phyloP scores from a whole-genome alignment of 208 protist species.

The Herpetomonas tarakana region DNA sequence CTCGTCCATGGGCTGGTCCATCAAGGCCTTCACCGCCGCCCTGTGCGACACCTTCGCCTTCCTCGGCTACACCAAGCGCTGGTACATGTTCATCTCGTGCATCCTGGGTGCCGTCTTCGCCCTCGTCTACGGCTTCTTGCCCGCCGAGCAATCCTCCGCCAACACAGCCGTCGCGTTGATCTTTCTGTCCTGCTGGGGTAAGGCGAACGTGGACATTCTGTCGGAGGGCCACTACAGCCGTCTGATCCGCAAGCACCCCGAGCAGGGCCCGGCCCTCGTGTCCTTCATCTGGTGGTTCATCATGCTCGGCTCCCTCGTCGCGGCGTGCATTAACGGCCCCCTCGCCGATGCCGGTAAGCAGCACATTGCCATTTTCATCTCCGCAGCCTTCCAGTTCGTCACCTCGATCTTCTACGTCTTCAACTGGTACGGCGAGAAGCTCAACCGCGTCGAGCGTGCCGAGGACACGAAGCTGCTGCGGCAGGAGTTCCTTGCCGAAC shows the following conservation, averaged over 20 bases:
- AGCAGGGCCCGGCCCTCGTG: conserved; percentile 43
- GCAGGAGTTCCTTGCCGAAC: conserved; percentile 24
- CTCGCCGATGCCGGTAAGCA: conserved; percentile 43
- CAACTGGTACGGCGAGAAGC: conserved; percentile 69
- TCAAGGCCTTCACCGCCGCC: conserved; percentile 62
- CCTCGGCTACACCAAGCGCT: conserved; percentile 74
- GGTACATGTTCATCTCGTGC: conserved; percentile 52
- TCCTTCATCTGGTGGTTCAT: conserved; percentile 67
- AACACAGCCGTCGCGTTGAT: conserved; percentile 32
- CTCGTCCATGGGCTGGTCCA: conserved; percentile 45
- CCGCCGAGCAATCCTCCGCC: conserved; percentile 30
- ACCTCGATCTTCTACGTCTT: conserved; percentile 46
- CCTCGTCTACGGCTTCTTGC: conserved; percentile 43
- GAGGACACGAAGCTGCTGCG: conserved; percentile 34
- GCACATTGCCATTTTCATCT: conserved; percentile 50
- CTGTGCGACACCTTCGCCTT: conserved; percentile 61
- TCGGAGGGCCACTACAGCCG: conserved; percentile 78
- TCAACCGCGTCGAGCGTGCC: conserved; percentile 45
- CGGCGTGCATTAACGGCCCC: conserved; percentile 41
- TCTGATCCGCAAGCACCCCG: conserved; percentile 46
- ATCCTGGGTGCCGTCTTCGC: conserved; percentile 35
- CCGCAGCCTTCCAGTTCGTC: conserved; percentile 52
- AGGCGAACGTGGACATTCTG: conserved; percentile 72
- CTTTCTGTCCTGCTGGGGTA: conserved; percentile 50
- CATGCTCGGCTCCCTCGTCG: conserved; percentile 41